Evolutionary conservation across 257 asterid genomes (phyloP), one percentile per base, ranked within the genome.

Genomic region (Ajuga chamaepitys): DNA sequence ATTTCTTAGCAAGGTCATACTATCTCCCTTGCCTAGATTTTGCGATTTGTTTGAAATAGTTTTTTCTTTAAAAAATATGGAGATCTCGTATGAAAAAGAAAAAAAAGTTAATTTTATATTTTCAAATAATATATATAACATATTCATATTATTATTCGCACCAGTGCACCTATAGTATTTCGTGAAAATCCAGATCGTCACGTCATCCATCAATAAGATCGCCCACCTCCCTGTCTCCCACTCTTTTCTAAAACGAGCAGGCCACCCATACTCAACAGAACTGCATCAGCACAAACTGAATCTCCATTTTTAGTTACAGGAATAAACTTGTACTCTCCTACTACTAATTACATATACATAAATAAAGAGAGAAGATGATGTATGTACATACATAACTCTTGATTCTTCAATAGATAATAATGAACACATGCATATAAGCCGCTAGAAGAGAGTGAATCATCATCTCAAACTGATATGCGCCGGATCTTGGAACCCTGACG

Each of bases 241-340:
- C 46, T 30, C 58, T 37, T 32, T 11, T 64, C 72, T 53, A 22
- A 78, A 68, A 78, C 72, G 75, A 60, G 77, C 79, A 62, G 75
- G 80, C 80, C 79, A 62, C 80, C 77, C 68, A 73, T 67, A 66
- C 74, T 38, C 62, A 62, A 53, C 71, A 56, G 67, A 58, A 69
- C 55, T 67, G 62, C 62, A 55, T 13, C 66, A 53, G 74, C 74
- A 32, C 21, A 42, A 66, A 28, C 73, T 50, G 52, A 72, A 50
- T 2, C 63, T 62, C 64, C 74, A 68, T 68, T 37, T 60, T 30
- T 53, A 62, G 57, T 47, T 26, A 59, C 22, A 61, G 42, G 64
- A 46, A 65, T 4, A 34, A 26, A 28, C 70, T 24, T 14, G 21
- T 4, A 20, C 16, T 42, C 66, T 52, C 18, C 28, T 21, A 16